Evolutionary conservation across 805 yeast genomes (phyloP).

Genomic region (Saccharomycopsis sp.): DNA sequence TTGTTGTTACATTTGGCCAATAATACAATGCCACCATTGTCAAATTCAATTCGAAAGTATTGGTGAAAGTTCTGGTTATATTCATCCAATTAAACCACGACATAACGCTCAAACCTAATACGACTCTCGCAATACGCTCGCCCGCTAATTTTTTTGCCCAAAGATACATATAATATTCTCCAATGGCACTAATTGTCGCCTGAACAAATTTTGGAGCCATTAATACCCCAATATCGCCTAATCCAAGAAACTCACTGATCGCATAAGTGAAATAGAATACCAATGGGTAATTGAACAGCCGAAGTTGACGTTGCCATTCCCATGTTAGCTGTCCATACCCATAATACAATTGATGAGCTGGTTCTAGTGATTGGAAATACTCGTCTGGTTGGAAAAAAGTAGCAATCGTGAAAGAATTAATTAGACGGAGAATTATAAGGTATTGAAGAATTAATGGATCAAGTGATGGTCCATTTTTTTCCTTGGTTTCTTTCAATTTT

Average conservation of each 20-base stretch:
- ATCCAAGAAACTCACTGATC: conserved; percentile 28
- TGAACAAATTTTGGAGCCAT: conserved; percentile 60
- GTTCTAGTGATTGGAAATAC: conserved; percentile 87
- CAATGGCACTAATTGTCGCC: conserved; percentile 61
- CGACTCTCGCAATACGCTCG: conserved; percentile 32
- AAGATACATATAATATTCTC: conserved; percentile 54
- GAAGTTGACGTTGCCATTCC: conserved; percentile 80
- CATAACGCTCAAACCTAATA: conserved; percentile 44
- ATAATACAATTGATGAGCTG: conserved; percentile 70
- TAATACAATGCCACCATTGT: conserved; percentile 58
- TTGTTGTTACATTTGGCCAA: conserved; percentile 44
- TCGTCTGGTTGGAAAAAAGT: conserved; percentile 97
- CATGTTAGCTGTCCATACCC: conserved; percentile 85
- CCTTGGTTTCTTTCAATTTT: background rate
- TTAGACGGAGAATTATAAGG: conserved; percentile 39
- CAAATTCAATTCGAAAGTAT: conserved; percentile 68
- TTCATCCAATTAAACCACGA: conserved; percentile 81
- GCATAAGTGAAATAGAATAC: conserved; percentile 47
- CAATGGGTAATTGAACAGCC: conserved; percentile 78
- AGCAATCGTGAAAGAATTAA: conserved; percentile 54
- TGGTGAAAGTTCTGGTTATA: conserved; percentile 78
- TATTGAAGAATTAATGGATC: conserved; percentile 23
- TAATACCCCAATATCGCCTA: conserved; percentile 36
- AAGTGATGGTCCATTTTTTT: conserved; percentile 7
- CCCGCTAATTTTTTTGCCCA: conserved; percentile 33